Conservation (phyloP, 2,329 filamentous ascomycete species). For the Emydomyces testavorans region DNA sequence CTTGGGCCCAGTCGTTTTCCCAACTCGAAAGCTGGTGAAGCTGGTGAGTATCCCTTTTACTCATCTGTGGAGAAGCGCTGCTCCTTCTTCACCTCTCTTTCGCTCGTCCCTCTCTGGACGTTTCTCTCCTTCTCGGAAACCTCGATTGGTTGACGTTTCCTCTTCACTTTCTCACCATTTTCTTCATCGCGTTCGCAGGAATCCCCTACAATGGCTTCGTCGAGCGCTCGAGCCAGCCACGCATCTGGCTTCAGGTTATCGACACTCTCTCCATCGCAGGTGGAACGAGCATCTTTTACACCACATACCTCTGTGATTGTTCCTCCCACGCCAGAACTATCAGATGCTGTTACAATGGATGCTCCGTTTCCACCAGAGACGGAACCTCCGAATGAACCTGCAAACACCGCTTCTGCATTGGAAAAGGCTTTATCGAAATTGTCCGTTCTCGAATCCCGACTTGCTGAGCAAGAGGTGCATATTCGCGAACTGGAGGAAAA, state of each 20-base stretch:
- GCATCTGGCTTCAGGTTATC: not conserved
- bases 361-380: not conserved
- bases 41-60: not conserved
- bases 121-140: not conserved
- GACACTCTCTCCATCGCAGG: not conserved
- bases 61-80: not conserved
- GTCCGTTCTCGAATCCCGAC: not conserved
- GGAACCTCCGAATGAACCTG: not conserved
- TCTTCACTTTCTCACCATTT: not conserved
- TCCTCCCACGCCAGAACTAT: not conserved
- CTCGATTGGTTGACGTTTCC: not conserved
- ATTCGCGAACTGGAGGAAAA: conserved; percentile 10
- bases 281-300: conserved; percentile 4
- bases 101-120: no score
- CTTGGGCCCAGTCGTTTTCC: not conserved
- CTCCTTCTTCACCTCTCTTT: no score
- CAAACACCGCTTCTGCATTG: not conserved
- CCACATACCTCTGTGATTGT: not conserved
- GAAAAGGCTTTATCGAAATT: not conserved
- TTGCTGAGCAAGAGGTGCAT: conserved; percentile 5
- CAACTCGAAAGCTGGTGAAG: not conserved
- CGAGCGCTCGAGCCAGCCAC: not conserved
- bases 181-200: not conserved
- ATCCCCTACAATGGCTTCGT: not conserved
- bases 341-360: not conserved